Evolutionary conservation across 148 eudicot species (phyloP).

Genomic region (Arctostaphylos glauca): DNA sequence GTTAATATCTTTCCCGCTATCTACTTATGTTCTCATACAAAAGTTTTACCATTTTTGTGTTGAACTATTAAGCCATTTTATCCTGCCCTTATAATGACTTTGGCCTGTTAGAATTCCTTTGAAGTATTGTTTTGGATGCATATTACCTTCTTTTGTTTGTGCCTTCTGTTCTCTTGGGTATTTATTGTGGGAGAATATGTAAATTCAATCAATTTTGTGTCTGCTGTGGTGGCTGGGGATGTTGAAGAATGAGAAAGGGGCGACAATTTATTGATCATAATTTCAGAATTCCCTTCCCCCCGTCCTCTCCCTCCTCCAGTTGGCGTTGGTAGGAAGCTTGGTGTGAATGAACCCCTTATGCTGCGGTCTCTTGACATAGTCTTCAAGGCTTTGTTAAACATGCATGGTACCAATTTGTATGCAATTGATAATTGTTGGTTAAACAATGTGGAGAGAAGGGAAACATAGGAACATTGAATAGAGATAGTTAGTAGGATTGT

Average conservation of each 20-base stretch:
- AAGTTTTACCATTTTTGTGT: not conserved
- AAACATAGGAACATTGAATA: not conserved
- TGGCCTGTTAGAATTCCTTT: no score
- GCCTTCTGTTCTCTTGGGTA: not conserved
- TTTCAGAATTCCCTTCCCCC: not conserved
- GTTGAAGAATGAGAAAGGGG: not conserved
- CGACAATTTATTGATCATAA: not conserved
- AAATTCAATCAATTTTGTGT: not conserved
- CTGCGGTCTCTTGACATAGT: not conserved
- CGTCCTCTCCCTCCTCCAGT: not conserved
- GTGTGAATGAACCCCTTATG: not conserved
- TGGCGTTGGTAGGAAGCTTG: not conserved
- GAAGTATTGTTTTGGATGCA: no score
- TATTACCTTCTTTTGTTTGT: no score
- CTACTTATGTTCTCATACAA: not conserved
- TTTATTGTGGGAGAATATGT: not conserved
- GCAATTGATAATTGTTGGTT: not conserved
- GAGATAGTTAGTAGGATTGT: not conserved
- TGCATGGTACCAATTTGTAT: not conserved
- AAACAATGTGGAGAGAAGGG: not conserved
- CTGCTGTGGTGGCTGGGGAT: not conserved
- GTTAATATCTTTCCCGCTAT: not conserved
- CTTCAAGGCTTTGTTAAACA: not conserved
- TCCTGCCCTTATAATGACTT: not conserved
- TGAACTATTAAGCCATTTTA: not conserved